phyloP scores from a whole-genome alignment of 2,329 filamentous ascomycete genomes.

The Camptophora hylomeconis region DNA sequence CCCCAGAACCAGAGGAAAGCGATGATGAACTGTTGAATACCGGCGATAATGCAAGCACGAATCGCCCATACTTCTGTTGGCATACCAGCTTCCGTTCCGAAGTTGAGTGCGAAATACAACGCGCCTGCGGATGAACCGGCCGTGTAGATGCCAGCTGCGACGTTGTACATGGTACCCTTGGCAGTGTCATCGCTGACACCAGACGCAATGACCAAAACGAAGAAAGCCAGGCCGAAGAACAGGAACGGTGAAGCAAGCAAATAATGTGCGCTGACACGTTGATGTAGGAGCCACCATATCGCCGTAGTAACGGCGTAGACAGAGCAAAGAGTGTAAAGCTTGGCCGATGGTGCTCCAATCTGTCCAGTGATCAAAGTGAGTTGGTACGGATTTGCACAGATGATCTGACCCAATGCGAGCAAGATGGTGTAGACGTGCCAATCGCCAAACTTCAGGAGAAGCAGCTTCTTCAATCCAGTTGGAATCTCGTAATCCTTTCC shows the following conservation, averaged over 20 bases:
- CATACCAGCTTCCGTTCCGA: conserved; percentile 35
- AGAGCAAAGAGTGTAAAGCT: conserved; percentile 39
- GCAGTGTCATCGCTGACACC: conserved; percentile 23
- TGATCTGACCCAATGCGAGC: conserved; percentile 39
- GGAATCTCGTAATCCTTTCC: conserved; percentile 35
- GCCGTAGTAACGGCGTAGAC: conserved; percentile 38
- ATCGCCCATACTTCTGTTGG: conserved; percentile 38
- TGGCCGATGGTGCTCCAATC: conserved; percentile 35
- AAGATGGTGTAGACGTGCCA: conserved; percentile 43
- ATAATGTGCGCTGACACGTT: conserved; percentile 36
- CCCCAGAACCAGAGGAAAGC: conserved; percentile 48
- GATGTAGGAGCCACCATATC: conserved; percentile 42
- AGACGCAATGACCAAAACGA: conserved; percentile 40
- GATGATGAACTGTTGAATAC: conserved; percentile 45
- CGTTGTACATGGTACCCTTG: conserved; percentile 35
- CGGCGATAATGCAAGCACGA: conserved; percentile 43
- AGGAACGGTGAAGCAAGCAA: conserved; percentile 39
- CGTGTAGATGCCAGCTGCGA: conserved; percentile 41
- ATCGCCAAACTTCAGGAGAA: conserved; percentile 35
- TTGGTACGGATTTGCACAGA: conserved; percentile 45
- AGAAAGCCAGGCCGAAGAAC: conserved; percentile 43
- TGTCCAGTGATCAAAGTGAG: conserved; percentile 45
- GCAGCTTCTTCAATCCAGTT: conserved; percentile 31
- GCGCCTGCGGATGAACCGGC: conserved; percentile 40
- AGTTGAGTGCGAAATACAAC: conserved; percentile 46